These are phyloP conservation scores for Nemania sp. DNA, from an alignment of 2,329 filamentous ascomycete genomes.

Conservation along the genomic window DNA sequence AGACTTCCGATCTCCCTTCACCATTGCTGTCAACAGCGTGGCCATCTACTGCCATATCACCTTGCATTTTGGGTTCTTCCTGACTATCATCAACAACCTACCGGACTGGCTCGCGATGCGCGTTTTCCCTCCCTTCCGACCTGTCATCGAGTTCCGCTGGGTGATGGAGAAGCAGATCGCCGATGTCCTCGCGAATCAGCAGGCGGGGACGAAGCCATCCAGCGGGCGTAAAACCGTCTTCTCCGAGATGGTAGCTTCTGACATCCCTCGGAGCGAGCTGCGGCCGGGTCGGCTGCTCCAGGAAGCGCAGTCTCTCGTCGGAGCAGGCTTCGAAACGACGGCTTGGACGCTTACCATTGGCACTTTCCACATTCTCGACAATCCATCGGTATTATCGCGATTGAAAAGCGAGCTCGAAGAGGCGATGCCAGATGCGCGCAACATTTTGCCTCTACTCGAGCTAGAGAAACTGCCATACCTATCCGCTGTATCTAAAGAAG, in stretches of 20 bases:
- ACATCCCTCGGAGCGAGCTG: conserved; percentile 11
- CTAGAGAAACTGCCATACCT: conserved; percentile 30
- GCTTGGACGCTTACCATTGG: conserved; percentile 25
- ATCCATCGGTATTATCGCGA: neutral
- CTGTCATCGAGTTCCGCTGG: conserved; percentile 13
- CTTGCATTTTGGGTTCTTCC: conserved; percentile 11
- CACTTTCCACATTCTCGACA: conserved; percentile 24
- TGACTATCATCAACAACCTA: conserved; percentile 11
- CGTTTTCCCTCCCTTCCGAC: conserved; percentile 10
- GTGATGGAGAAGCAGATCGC: conserved; percentile 22
- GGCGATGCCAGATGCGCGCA: conserved; percentile 23
- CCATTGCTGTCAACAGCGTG: conserved; percentile 5
- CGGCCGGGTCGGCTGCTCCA: neutral
- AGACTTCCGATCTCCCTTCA: conserved; percentile 16
- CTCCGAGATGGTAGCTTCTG: conserved; percentile 7
- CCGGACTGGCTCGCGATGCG: conserved; percentile 9
- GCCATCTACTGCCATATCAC: conserved; percentile 12
- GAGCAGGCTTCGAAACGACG: conserved; percentile 38
- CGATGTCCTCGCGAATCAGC: conserved; percentile 10
- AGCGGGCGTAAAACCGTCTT: conserved; percentile 3
- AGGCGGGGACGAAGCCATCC: neutral
- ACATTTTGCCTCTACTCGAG: conserved; percentile 9
- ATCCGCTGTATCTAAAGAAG: conserved; percentile 8
- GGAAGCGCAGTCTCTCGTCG: conserved; percentile 25
- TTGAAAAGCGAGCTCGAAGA: conserved; percentile 14